phyloP scores from a whole-genome alignment of 257 asterid species.

The Salvia miltiorrhiza region DNA sequence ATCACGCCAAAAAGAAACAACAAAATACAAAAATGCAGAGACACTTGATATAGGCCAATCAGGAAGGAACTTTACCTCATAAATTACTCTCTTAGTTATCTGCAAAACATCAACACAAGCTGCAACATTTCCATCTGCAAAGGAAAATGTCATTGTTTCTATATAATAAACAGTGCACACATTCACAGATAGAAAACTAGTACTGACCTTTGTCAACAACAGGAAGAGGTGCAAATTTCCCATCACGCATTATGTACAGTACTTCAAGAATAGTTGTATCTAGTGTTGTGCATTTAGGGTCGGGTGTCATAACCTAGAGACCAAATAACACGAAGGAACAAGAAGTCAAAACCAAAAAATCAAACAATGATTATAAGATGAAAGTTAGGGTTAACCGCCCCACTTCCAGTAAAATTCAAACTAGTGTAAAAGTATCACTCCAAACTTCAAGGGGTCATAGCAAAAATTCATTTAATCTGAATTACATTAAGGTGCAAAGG shows the following conservation, averaged over 20 bases:
- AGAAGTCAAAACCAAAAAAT: conserved; percentile 14
- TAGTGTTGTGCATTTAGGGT: conserved; percentile 78
- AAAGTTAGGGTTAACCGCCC: background rate
- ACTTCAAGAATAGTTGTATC: conserved; percentile 94
- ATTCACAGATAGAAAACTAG: conserved; percentile 4
- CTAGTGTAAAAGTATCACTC: background rate
- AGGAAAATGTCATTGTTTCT: conserved; percentile 1
- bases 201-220: conserved; percentile 78
- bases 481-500: background rate
- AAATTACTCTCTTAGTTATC: conserved; percentile 87
- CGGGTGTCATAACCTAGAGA: conserved; percentile 85
- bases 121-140: conserved; percentile 71
- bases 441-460: background rate
- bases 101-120: conserved; percentile 93
- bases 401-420: background rate
- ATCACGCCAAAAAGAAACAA: background rate
- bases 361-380: conserved; percentile 2
- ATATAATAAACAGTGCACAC: background rate
- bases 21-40: conserved; percentile 8
- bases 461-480: background rate
- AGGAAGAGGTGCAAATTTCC: conserved; percentile 87
- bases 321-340: conserved; percentile 8
- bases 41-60: conserved; percentile 1
- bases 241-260: conserved; percentile 90
- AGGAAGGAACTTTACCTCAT: conserved; percentile 57